A percentile compares a stretch with the other conserved stretches of the same genome.
These are phyloP conservation scores for Pugionium dolabratum DNA, from an alignment of 345 rosid genomes.

Conservation along the genomic window DNA sequence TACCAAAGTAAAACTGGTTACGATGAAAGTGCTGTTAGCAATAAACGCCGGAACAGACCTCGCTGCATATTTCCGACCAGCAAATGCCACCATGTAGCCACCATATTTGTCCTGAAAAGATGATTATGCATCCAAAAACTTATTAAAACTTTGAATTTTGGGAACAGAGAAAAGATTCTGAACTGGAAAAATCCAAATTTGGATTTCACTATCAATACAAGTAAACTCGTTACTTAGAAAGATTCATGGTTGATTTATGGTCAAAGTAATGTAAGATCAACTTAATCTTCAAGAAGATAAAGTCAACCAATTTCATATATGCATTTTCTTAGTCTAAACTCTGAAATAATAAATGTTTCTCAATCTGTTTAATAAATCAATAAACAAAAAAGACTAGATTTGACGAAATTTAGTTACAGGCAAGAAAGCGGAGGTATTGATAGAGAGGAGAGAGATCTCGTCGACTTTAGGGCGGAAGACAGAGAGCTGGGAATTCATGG, in stretches of 20 bases:
- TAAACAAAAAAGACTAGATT: neutral
- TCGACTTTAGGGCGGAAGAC: constrained; percentile 81
- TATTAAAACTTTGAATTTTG: neutral
- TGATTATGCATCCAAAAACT: neutral
- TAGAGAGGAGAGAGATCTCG: constrained; percentile 93
- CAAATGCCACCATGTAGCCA: constrained; percentile 84
- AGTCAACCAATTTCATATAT: constrained; percentile 10
- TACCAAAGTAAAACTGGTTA: constrained; percentile 91
- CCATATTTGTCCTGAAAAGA: constrained; percentile 39
- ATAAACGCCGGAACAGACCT: constrained; percentile 80
- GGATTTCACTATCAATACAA: neutral
- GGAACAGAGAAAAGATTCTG: neutral
- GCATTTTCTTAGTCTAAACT: neutral
- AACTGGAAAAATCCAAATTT: no score
- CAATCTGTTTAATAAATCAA: no score
- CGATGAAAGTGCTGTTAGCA: constrained; percentile 67
- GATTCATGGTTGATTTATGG: no score
- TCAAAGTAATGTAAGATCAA: no score
- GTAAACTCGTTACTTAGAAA: no score
- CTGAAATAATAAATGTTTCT: no score
- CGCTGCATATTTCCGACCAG: constrained; percentile 87
- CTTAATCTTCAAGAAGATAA: neutral
- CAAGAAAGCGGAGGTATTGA: constrained; percentile 66
- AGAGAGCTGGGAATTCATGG: constrained; percentile 62
- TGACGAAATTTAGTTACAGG: constrained; percentile 41